A percentile compares a stretch with the other conserved stretches of the same genome.
Evolutionary conservation across 2,329 filamentous ascomycete genomes (phyloP).

Genomic region (Tolypocladium capitatum): DNA sequence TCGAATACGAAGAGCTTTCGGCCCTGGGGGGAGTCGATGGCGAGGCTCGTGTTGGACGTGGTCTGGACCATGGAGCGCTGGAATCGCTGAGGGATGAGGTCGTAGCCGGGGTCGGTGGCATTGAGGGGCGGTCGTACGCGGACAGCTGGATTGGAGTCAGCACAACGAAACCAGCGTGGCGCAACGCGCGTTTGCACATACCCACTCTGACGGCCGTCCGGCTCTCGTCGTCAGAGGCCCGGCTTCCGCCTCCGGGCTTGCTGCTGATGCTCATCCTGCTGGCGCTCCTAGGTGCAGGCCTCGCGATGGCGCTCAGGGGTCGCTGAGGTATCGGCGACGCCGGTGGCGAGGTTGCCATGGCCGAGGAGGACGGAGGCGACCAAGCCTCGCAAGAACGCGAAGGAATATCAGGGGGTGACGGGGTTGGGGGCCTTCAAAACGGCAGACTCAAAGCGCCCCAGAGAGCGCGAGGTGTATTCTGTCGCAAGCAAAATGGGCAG

Average conservation of each 20-base stretch:
- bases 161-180: not conserved
- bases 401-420: not conserved
- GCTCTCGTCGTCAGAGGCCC: slow-evolving; percentile 77
- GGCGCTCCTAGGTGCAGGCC: slow-evolving; percentile 57
- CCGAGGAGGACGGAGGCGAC: slow-evolving; percentile 8
- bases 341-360: slow-evolving; percentile 59
- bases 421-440: not conserved
- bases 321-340: slow-evolving; percentile 53
- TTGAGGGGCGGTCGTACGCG: slow-evolving; percentile 81
- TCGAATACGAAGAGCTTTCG: slow-evolving; percentile 96
- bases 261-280: slow-evolving; percentile 79
- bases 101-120: slow-evolving; percentile 76
- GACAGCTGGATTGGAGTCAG: slow-evolving; percentile 47
- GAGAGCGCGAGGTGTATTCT: not conserved
- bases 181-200: slow-evolving; percentile 32
- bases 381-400: not conserved
- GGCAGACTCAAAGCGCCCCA: not conserved
- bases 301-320: slow-evolving; percentile 71
- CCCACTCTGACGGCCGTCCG: slow-evolving; percentile 94
- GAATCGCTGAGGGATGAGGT: slow-evolving; percentile 91
- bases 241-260: slow-evolving; percentile 63
- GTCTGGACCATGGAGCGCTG: slow-evolving; percentile 87
- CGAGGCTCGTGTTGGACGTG: slow-evolving; percentile 68
- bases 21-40: slow-evolving; percentile 83
- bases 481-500: not conserved